Evolutionary conservation across 768 basidiomycete genomes (phyloP), one percentile per base, ranked within the genome.

Genomic region (Lactarius akahatsu): DNA sequence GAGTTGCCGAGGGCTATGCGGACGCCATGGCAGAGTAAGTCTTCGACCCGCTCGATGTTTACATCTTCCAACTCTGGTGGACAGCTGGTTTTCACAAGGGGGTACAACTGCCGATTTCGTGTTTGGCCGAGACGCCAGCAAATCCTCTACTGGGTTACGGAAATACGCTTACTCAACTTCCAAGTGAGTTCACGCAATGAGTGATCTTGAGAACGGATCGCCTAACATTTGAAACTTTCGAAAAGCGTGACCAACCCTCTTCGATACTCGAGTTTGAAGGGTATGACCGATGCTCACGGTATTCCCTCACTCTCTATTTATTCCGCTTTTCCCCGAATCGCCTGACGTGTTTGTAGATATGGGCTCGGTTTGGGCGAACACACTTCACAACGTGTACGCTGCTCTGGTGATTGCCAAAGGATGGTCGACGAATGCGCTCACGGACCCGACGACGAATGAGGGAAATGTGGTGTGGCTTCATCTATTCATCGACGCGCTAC

Each of bases 131-230:
- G 88, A 85, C 74, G 87, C 86, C 30, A 80, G 77, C 69, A 80
- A 85, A 73, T 74, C 78, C 65, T 62, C 79, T 6, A 72, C 73
- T 9, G 87, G 88, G 52, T 84, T 88, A 71, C 80, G 87, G 23
- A 75, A 78, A 56, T 81, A 82, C 74, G 83, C 82, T 7, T 88
- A 89, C 77, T 86, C 85, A 5, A 83, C 82, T 62, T 79, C 79
- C 76, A 77, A 69, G 71, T 80, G 80, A 74, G 73, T 74, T 75
- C 77, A 30, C 13, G 41, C 61, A 8, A 43, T 59, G n/a, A 2
- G 75, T 6, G 75, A 75, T 69, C 74, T 1, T 32, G 4, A n/a
- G 20, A 1, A 57, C 61, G 38, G n/a, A 61, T 45, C 20, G 10
- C 26, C 63, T 63, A 64, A 45, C 58, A 23, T 59, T n/a, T 30